Percentiles rank a stretch among this genome's conserved stretches.
Conservation (phyloP, 2,329 filamentous ascomycete genomes). For the Alternaria angustiovoidea region DNA sequence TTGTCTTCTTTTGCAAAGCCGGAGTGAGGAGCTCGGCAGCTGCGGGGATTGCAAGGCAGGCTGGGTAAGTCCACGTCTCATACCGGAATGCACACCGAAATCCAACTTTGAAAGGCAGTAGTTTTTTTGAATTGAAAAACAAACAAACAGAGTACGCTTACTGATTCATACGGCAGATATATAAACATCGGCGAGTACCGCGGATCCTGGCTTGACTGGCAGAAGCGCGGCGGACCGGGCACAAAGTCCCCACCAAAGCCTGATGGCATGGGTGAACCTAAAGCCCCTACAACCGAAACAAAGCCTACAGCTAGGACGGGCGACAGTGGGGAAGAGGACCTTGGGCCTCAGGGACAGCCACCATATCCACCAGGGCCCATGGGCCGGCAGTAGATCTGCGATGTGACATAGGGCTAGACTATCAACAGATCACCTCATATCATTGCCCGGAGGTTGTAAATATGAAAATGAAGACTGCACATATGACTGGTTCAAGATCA, state of each 20-base stretch:
- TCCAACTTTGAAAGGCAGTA: not conserved
- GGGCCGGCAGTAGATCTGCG: conserved; percentile 1
- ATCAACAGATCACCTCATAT: not conserved
- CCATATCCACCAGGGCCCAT: conserved; percentile 4
- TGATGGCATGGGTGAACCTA: conserved; percentile 30
- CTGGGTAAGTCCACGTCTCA: conserved; percentile 67
- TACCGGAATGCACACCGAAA: not conserved
- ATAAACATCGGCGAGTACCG: conserved; percentile 73
- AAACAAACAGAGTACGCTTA: not conserved
- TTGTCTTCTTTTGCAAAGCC: conserved; percentile 89
- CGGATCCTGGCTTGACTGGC: conserved; percentile 87
- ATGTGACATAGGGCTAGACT: not conserved
- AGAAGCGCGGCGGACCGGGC: conserved; percentile 69
- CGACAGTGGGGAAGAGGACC: conserved; percentile 27
- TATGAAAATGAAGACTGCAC: not conserved
- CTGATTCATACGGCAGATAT: conserved; percentile 57
- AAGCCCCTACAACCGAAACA: conserved; percentile 22
- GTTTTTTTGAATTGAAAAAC: not conserved
- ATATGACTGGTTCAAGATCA: not conserved
- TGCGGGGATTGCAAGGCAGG: conserved; percentile 76
- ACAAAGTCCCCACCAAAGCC: conserved; percentile 30
- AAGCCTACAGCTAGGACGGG: conserved; percentile 19
- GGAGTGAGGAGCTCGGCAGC: conserved; percentile 84
- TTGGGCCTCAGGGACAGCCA: conserved; percentile 18
- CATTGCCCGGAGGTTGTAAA: not conserved